Conservation (phyloP, 164 flowering plant genomes). For the Annona cherimola region DNA sequence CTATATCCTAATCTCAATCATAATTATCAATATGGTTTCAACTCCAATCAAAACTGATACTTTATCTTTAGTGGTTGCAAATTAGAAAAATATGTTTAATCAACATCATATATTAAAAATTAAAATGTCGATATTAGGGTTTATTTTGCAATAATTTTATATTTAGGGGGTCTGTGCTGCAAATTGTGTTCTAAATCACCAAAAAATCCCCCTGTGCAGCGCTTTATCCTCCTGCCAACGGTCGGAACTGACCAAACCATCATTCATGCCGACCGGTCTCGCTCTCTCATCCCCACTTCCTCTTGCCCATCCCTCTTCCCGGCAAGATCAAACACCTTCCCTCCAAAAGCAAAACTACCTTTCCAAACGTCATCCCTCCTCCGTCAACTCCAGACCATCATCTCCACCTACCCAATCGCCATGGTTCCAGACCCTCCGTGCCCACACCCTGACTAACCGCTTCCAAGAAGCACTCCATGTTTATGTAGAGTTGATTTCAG, state of each 20-base stretch:
- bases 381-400: slow-evolving; percentile 1
- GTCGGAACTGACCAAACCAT: not conserved
- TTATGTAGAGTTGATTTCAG: slow-evolving; percentile 41
- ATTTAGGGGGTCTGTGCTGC: too few species aligned
- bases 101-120: too few species aligned
- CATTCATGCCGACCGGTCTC: not conserved
- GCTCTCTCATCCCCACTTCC: not conserved
- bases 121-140: too few species aligned
- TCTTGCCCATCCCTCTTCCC: slow-evolving; percentile 8
- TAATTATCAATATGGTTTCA: too few species aligned
- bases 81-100: too few species aligned
- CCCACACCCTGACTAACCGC: slow-evolving; percentile 35
- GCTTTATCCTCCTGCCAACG: not conserved
- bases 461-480: slow-evolving; percentile 57
- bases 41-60: too few species aligned
- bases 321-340: slow-evolving; percentile 8
- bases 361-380: not conserved
- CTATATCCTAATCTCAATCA: too few species aligned
- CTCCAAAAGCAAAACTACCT: not conserved
- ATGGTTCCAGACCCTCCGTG: slow-evolving; percentile 60
- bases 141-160: too few species aligned
- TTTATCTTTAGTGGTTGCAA: too few species aligned
- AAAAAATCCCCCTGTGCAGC: too few species aligned
- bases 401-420: slow-evolving; percentile 25
- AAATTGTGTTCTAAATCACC: too few species aligned